Evolutionary conservation across 805 yeast genomes (phyloP).

Genomic region (Yarrowia sp.): DNA sequence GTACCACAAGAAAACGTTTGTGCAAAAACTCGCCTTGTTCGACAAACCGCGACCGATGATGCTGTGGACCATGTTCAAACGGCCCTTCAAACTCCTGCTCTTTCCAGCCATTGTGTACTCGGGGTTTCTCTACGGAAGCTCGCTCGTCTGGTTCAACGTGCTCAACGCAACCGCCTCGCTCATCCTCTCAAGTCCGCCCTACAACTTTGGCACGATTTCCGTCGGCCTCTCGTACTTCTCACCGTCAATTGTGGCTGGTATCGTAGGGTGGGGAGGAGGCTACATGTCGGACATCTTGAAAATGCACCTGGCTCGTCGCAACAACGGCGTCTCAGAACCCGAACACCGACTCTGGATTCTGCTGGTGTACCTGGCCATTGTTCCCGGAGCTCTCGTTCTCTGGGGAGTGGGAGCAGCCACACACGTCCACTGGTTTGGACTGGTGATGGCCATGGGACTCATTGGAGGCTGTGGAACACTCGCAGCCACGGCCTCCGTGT

Average conservation of each 20-base stretch:
- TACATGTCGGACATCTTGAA: slow-evolving; percentile 8
- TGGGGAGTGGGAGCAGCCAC: slow-evolving; percentile 63
- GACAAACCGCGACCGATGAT: slow-evolving; percentile 24
- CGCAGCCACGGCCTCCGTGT: slow-evolving; percentile 55
- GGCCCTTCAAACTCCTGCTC: slow-evolving; percentile 15
- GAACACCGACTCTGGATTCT: slow-evolving; percentile 61
- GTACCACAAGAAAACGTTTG: slow-evolving; percentile 22
- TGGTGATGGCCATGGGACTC: slow-evolving; percentile 57
- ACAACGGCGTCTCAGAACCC: slow-evolving; percentile 56
- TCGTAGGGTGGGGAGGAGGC: slow-evolving; percentile 18
- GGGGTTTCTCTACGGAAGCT: slow-evolving; percentile 24
- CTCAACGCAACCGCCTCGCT: slow-evolving; percentile 13
- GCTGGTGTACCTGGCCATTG: slow-evolving; percentile 53
- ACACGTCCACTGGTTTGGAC: slow-evolving; percentile 57
- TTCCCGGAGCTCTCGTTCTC: slow-evolving; percentile 56
- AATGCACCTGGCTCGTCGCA: slow-evolving; percentile 42
- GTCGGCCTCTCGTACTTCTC: slow-evolving; percentile 31
- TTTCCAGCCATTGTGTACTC: slow-evolving; percentile 34
- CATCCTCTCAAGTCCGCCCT: slow-evolving; percentile 18
- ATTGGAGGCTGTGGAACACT: slow-evolving; percentile 54
- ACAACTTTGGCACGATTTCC: slow-evolving; percentile 31
- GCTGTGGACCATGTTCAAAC: slow-evolving; percentile 26
- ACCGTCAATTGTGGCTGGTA: slow-evolving; percentile 5
- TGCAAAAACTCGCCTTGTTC: slow-evolving; percentile 32
- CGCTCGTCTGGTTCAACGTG: slow-evolving; percentile 37